Percentiles rank a stretch among this genome's conserved stretches.
phyloP scores from a whole-genome alignment of 164 flowering plant genomes.

The Sedum album region DNA sequence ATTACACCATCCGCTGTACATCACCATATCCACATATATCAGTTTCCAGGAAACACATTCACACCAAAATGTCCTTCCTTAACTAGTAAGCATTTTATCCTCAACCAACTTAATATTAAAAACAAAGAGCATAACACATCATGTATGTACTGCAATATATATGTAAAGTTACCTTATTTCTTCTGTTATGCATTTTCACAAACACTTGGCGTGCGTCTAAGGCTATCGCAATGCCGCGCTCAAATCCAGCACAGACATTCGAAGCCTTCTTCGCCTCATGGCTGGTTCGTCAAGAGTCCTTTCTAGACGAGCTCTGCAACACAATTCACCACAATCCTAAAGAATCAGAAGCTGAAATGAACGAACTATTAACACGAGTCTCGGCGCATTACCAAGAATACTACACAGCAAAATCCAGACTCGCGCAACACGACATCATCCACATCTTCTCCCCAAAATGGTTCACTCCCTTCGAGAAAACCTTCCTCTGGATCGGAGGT shows the following conservation, averaged over 20 bases:
- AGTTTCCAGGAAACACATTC: not conserved
- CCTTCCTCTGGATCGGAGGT: constrained; percentile 12
- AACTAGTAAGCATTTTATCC: not conserved
- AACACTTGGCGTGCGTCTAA: not conserved
- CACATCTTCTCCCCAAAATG: constrained; percentile 10
- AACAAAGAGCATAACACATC: too few species aligned
- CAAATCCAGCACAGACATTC: not conserved
- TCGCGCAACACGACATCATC: not conserved
- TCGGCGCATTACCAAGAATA: constrained; percentile 13
- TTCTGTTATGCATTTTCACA: not conserved
- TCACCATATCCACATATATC: not conserved
- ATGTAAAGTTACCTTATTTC: not conserved
- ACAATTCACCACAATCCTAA: not conserved
- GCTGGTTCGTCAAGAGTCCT: constrained; percentile 12
- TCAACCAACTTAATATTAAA: not conserved
- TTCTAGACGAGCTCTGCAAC: constrained; percentile 10
- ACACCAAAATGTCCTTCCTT: not conserved
- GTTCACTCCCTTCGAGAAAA: constrained; percentile 11
- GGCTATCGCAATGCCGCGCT: not conserved
- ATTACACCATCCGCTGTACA: not conserved
- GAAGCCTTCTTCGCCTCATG: constrained; percentile 9
- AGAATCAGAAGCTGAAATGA: not conserved
- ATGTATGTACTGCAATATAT: too few species aligned
- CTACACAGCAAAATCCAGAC: constrained; percentile 13
- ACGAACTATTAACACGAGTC: constrained; percentile 5